Base-by-base conservation (phyloP, 2,329 filamentous ascomycete genomes). In the Cytospora paraplurivora region DNA sequence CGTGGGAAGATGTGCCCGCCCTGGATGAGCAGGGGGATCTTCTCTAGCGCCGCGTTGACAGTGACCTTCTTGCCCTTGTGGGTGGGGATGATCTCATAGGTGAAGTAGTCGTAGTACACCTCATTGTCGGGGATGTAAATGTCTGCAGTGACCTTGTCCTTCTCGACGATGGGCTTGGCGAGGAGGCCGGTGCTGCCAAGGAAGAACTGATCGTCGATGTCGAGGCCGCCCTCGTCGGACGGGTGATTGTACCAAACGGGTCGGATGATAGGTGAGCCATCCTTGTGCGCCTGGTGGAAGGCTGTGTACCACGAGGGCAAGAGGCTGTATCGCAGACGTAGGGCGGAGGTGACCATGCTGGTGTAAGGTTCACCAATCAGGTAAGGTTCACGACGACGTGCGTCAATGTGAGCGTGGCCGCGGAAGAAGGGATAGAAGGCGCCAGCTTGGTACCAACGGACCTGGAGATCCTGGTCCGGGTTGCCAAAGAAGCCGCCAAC, bases 381-480 rank as follows among this genome's bases (percentile, higher is more conserved):
- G 74, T 98, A 99, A 3, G 95, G 95, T 78, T 99, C 95, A 59
- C 95, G 90, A 33, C 95, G 90, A 53, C 95, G 92, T 47, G 95
- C 91, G 73, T 99, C 95, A 66, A 98, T 98, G 76, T 99, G 95
- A 7, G 95, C 95, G 74, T 99, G 95, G 1, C 88, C 95, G 66
- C 95, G 91, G 90, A 98, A 96, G 81, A 98, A 99, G 8, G 95
- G 95, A 75, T 98, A 98, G 82, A 96, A 99, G 62, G 92, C 91
- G 67, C 95, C 95, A 38, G 93, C 88, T 77, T 99, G 95, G 77
- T 97, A 99, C 95, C 95, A 99, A 47, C 95, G 88, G 12, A 91
- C 91, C 69, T 96, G 84, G 27, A 99, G 85, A 65, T 99, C 94
- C 72, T 93, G 93, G 71, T 91, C 91, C 0, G 95, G 95, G 77